A percentile compares a stretch with the other conserved stretches of the same genome.
Evolutionary conservation across 805 yeast genomes (phyloP).

Genomic region (Huiozyma naganishii): DNA sequence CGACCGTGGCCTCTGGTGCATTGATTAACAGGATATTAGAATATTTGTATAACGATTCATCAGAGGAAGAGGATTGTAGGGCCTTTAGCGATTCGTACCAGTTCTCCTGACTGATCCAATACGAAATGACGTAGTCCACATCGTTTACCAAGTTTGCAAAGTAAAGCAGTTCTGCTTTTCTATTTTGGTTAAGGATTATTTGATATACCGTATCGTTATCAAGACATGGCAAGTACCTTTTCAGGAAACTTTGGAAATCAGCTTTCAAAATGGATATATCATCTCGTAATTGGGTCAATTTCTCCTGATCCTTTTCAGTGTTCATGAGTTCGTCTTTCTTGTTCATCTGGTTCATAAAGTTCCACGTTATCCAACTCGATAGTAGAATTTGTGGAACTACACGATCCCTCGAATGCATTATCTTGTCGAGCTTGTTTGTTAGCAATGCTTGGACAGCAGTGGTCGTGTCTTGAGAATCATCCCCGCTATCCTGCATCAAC

Average conservation of each 20-base stretch:
- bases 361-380: slow-evolving; percentile 31
- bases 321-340: slow-evolving; percentile 17
- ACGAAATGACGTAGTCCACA: slow-evolving; percentile 53
- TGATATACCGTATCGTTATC: slow-evolving; percentile 65
- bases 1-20: slow-evolving; percentile 58
- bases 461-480: background rate
- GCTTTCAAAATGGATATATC: slow-evolving; percentile 22
- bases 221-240: slow-evolving; percentile 35
- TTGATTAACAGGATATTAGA: slow-evolving; percentile 61
- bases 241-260: slow-evolving; percentile 39
- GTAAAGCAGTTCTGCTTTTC: slow-evolving; percentile 49
- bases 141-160: slow-evolving; percentile 64
- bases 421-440: background rate
- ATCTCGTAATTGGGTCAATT: slow-evolving; percentile 12
- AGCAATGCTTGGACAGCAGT: background rate
- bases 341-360: slow-evolving; percentile 26
- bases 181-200: slow-evolving; percentile 55
- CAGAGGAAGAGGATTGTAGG: slow-evolving; percentile 37
- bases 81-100: slow-evolving; percentile 67
- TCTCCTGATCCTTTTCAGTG: slow-evolving; percentile 18
- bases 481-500: background rate
- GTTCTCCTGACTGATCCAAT: slow-evolving; percentile 55
- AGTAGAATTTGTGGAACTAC: slow-evolving; percentile 8
- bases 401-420: background rate
- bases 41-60: slow-evolving; percentile 47